Conservation (phyloP, 495 filamentous ascomycete species). For the Ramalina intermedia region DNA sequence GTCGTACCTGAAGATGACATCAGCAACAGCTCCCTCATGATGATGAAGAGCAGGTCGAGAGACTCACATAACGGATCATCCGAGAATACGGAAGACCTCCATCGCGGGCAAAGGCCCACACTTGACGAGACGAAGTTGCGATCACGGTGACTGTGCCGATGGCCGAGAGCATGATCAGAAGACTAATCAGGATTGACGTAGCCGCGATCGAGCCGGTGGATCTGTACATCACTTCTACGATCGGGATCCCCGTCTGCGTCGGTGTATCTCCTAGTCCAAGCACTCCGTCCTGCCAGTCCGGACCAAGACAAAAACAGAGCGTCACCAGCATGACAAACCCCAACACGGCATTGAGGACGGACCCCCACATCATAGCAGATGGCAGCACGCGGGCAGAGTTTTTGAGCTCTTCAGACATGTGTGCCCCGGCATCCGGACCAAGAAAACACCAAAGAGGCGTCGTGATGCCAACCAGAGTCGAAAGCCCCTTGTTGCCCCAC, state of each 20-base stretch:
- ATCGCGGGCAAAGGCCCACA: slow-evolving; percentile 42
- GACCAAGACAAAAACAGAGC: slow-evolving; percentile 32
- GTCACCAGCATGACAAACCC: slow-evolving; percentile 40
- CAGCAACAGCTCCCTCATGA: background rate
- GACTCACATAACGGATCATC: background rate
- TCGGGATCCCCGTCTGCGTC: slow-evolving; percentile 30
- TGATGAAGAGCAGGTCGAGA: background rate
- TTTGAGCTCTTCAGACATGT: slow-evolving; percentile 39
- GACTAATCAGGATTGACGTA: slow-evolving; percentile 28
- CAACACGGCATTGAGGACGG: slow-evolving; percentile 32
- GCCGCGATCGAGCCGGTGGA: slow-evolving; percentile 27
- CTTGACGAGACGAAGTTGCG: slow-evolving; percentile 35
- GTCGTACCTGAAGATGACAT: slow-evolving; percentile 24
- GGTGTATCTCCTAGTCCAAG: slow-evolving; percentile 4
- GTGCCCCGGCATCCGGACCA: slow-evolving; percentile 29
- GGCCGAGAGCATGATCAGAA: slow-evolving; percentile 27
- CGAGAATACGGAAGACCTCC: slow-evolving; percentile 26
- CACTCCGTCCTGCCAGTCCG: slow-evolving; percentile 23
- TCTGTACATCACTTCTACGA: slow-evolving; percentile 34
- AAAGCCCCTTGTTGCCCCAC: slow-evolving; percentile 37
- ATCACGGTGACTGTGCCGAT: slow-evolving; percentile 29
- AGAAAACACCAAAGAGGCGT: slow-evolving; percentile 17
- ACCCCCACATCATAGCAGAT: slow-evolving; percentile 34
- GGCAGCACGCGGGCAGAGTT: slow-evolving; percentile 38
- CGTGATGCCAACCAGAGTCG: slow-evolving; percentile 40